A percentile compares a stretch with the other conserved stretches of the same genome.
Conservation (phyloP, 225 moss, liverwort and hornwort genomes). For the Takakia lepidozioides region DNA sequence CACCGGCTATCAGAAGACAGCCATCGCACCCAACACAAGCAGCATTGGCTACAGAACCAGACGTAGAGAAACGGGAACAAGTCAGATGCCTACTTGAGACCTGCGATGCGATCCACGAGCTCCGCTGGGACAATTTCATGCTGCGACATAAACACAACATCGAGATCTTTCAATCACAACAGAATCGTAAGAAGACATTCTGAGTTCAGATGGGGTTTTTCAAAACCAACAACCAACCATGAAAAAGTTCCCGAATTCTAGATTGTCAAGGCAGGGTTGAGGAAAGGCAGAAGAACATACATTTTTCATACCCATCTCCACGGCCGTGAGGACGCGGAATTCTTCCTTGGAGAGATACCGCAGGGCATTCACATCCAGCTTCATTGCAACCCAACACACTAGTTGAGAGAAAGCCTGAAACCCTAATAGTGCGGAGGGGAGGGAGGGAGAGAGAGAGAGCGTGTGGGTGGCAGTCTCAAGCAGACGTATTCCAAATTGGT, state of each 20-base stretch:
- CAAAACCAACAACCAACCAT: background rate
- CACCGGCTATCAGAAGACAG: too few relatives aligned
- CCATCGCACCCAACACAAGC: background rate
- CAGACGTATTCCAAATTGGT: too few relatives aligned
- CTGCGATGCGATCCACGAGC: slow-evolving; percentile 96
- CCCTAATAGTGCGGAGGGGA: too few relatives aligned
- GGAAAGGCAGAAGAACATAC: slow-evolving; percentile 22
- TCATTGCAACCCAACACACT: too few relatives aligned
- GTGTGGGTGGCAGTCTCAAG: too few relatives aligned
- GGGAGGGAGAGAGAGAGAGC: too few relatives aligned
- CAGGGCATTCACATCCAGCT: slow-evolving; percentile 82
- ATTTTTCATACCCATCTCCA: slow-evolving; percentile 98
- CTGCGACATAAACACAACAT: slow-evolving; percentile 27
- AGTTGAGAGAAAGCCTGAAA: too few relatives aligned
- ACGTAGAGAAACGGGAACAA: background rate
- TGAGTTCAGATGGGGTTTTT: too few relatives aligned
- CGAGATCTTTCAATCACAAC: background rate
- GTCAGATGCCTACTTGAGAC: slow-evolving; percentile 51
- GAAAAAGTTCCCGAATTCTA: too few relatives aligned
- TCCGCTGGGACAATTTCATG: slow-evolving; percentile 98
- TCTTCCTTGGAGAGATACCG: slow-evolving; percentile 92
- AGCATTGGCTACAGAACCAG: too few relatives aligned
- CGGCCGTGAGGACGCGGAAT: slow-evolving; percentile 85
- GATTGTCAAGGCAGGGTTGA: background rate
- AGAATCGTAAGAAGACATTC: too few relatives aligned